Evolutionary conservation across 1,284 basidiomycete species (phyloP).

Genomic region (Tetrapyrgos nigripes): DNA sequence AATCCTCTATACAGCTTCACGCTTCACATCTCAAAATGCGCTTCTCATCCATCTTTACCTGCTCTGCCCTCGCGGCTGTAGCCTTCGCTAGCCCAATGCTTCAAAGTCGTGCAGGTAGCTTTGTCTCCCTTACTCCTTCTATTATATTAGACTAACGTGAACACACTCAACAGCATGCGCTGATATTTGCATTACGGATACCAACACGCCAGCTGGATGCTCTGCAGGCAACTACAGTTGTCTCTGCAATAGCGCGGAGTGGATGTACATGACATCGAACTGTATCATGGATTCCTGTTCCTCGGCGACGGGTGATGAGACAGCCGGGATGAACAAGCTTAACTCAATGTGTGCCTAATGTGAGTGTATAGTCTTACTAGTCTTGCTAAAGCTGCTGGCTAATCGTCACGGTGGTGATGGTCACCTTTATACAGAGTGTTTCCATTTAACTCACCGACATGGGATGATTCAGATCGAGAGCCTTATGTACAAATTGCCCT

Average conservation of each 20-base stretch:
- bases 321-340: neutral
- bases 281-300: constrained; percentile 2
- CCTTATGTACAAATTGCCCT: no score
- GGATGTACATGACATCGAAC: neutral
- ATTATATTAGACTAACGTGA: no score
- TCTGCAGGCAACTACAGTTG: constrained; percentile 1
- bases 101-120: neutral
- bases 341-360: neutral
- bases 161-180: neutral
- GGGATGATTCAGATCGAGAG: no score
- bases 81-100: neutral
- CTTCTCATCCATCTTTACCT: neutral
- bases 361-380: neutral
- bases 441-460: no score
- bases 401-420: no score
- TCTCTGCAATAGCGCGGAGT: constrained; percentile 4
- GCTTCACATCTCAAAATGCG: no score
- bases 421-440: no score
- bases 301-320: neutral
- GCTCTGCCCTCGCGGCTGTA: neutral
- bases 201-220: neutral
- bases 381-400: neutral
- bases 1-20: no score
- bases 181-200: neutral
- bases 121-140: neutral